Conservation (phyloP, 805 yeast genomes). For the Candida schatavii region DNA sequence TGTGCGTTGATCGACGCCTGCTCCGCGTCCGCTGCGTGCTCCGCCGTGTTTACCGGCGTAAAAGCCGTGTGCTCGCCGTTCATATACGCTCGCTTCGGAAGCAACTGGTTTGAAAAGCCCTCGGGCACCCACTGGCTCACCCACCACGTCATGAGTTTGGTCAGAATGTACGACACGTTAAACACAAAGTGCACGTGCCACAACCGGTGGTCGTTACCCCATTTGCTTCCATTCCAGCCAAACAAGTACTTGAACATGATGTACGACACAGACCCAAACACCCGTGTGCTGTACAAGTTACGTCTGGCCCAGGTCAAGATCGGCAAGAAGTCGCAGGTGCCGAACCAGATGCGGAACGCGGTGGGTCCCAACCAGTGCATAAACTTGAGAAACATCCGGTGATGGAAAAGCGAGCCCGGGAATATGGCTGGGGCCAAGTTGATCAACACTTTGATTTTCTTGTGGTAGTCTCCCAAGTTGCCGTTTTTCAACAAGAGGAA, state of each 20-base stretch:
- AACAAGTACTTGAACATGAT: conserved; percentile 83
- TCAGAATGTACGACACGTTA: conserved; percentile 80
- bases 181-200: conserved; percentile 77
- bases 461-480: conserved; percentile 34
- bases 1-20: conserved; percentile 9
- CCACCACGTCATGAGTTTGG: conserved; percentile 93
- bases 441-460: conserved; percentile 62
- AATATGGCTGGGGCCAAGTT: conserved; percentile 90
- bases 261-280: conserved; percentile 67
- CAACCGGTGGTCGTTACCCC: conserved; percentile 58
- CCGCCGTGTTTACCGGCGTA: conserved; percentile 18
- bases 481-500: conserved; percentile 60
- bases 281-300: conserved; percentile 29
- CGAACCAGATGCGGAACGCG: conserved; percentile 56
- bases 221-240: conserved; percentile 79
- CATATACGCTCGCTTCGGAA: conserved; percentile 27
- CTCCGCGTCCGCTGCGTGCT: conserved; percentile 4
- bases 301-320: conserved; percentile 61
- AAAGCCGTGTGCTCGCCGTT: conserved; percentile 24
- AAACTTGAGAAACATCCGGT: conserved; percentile 57
- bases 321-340: conserved; percentile 76
- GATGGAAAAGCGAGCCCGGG: conserved; percentile 74
- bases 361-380: conserved; percentile 41
- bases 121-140: conserved; percentile 40
- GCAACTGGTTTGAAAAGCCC: conserved; percentile 39